Conservation (phyloP, 495 filamentous ascomycete genomes). For the Aspergillus avenaceus region DNA sequence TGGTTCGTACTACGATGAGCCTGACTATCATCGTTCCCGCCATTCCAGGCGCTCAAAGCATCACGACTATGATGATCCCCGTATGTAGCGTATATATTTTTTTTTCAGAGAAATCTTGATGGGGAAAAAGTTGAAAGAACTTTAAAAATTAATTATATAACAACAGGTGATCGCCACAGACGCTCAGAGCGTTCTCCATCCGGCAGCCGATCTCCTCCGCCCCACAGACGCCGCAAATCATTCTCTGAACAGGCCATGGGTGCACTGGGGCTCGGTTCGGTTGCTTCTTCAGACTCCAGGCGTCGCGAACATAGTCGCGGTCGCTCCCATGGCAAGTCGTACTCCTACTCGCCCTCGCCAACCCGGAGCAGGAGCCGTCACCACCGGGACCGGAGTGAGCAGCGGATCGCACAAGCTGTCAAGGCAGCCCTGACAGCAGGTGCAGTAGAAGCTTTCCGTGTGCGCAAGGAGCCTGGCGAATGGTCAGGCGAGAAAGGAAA, state of each 20-base stretch:
- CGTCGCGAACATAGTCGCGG: conserved; percentile 23
- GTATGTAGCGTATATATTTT: conserved; percentile 20
- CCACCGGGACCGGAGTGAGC: conserved; percentile 42
- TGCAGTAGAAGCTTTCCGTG: conserved; percentile 81
- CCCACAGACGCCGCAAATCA: conserved; percentile 59
- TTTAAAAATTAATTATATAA: neutral
- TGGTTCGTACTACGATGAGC: conserved; percentile 41
- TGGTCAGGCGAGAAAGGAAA: conserved; percentile 85
- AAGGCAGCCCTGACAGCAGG: conserved; percentile 82
- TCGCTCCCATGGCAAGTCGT: conserved; percentile 47
- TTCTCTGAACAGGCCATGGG: conserved; percentile 67
- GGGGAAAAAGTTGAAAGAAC: neutral
- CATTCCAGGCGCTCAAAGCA: conserved; percentile 48
- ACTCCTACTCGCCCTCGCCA: conserved; percentile 47
- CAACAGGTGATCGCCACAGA: conserved; percentile 35
- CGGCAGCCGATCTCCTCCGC: conserved; percentile 36
- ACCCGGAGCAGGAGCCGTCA: conserved; percentile 42
- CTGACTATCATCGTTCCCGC: conserved; percentile 54
- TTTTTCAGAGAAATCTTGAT: too few species aligned
- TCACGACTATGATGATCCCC: conserved; percentile 50
- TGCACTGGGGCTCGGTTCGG: conserved; percentile 61
- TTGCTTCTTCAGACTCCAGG: conserved; percentile 21
- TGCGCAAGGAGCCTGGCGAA: conserved; percentile 76
- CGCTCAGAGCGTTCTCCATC: conserved; percentile 33
- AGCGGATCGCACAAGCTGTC: conserved; percentile 77